Evolutionary conservation across 2,329 filamentous ascomycete genomes (phyloP), one percentile per base, ranked within the genome.

Genomic region (Exophiala sideris): DNA sequence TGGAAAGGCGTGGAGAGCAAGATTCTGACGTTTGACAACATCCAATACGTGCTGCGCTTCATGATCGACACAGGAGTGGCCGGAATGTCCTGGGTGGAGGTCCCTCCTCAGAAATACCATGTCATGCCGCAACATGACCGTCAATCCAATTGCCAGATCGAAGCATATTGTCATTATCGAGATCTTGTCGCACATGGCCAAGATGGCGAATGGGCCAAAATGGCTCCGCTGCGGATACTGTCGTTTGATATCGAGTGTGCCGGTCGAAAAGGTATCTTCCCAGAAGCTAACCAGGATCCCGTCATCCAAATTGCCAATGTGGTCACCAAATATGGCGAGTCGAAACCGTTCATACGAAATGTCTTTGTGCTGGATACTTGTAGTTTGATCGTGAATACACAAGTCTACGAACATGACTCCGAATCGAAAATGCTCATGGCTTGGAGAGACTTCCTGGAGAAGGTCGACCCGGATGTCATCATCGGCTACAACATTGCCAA

Each of bases 211-310:
- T 99, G 92, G 91, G 89, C 90, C 24, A 99, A 96, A 73, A 96
- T 97, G 86, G 94, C 95, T 0, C 94, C 94, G 0, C 77, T 99
- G 3, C 85, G 94, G 57, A 87, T 96, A 44, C 74, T 99, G 42
- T 97, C 94, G 3, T 97, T 99, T 67, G 94, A 99, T 82, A 99
- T 99, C 64, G 94, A 99, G 72, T 99, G 94, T 71, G 94, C 94
- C 64, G 94, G 94, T 48, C 88, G 95, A 64, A 97, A 99, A 73
- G 94, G 94, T 61, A 88, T 99, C 67, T 99, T 99, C 66, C 94
- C 95, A 0, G 94, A 99, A 70, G 85, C 95, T 8, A 85, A 92
- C 57, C 76, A 89, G 16, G 94, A 99, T 65, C 91, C 92, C 0
- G 91, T 99, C 61, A 99, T 99, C 62, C 94, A 99, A 70, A 99